A percentile compares a stretch with the other conserved stretches of the same genome.
Evolutionary conservation across 2,329 filamentous ascomycete genomes (phyloP).

Genomic region (Penicillium brevicompactum): DNA sequence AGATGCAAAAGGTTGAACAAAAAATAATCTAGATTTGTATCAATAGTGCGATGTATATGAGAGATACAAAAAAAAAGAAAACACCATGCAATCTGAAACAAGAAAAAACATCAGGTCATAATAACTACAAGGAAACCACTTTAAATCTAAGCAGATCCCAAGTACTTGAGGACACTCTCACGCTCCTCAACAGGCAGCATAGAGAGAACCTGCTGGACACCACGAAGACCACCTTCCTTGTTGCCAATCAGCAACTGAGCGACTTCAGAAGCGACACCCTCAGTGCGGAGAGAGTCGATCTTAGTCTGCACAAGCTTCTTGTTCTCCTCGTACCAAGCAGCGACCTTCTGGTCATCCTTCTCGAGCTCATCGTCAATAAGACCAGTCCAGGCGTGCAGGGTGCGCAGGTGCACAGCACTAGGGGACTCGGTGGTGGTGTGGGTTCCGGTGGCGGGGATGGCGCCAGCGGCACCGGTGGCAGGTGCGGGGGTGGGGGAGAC

Average conservation of each 20-base stretch:
- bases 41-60: background rate
- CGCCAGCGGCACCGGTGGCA: constrained; percentile 40
- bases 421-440: constrained; percentile 45
- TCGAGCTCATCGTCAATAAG: constrained; percentile 70
- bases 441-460: constrained; percentile 42
- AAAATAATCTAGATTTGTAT: background rate
- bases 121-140: background rate
- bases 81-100: constrained; percentile 17
- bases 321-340: constrained; percentile 96
- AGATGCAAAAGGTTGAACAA: background rate
- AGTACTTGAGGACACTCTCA: constrained; percentile 72
- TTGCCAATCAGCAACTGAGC: constrained; percentile 68
- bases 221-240: constrained; percentile 74
- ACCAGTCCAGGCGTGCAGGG: constrained; percentile 80
- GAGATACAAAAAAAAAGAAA: constrained; percentile 7
- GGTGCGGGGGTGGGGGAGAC: constrained; percentile 43
- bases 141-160: constrained; percentile 32
- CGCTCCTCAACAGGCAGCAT: constrained; percentile 88
- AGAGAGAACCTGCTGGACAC: constrained; percentile 80
- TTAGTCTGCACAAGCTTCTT: constrained; percentile 78
- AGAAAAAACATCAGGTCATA: constrained; percentile 25
- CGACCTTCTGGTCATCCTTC: constrained; percentile 77
- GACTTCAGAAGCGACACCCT: constrained; percentile 70
- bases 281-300: constrained; percentile 79
- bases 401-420: constrained; percentile 69